These are phyloP conservation scores for Gonapodya prolifera DNA, from an alignment of 192 early-diverging fungal genomes.

Conservation along the genomic window DNA sequence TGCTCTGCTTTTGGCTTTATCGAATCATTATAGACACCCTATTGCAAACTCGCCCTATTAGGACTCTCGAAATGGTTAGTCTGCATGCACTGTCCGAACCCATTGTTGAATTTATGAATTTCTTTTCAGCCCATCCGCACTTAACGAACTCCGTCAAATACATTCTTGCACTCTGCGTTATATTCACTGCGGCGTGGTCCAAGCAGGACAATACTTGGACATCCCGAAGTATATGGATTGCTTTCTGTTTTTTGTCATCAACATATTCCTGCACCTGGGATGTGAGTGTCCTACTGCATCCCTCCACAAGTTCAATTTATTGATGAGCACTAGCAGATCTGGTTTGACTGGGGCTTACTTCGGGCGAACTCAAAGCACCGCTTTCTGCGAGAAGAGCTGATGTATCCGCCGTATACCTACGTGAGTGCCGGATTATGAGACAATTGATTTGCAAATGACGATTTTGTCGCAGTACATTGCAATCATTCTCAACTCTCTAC, in stretches of 20 bases:
- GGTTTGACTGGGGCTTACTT: conserved; percentile 22
- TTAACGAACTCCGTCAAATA: conserved; percentile 27
- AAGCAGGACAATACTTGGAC: conserved; percentile 3
- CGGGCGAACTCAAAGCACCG: conserved; percentile 15
- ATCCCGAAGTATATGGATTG: conserved; percentile 20
- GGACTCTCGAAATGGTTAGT: background rate
- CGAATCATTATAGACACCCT: conserved; percentile 13
- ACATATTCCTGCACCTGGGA: conserved; percentile 27
- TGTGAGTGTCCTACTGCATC: too few relatives aligned
- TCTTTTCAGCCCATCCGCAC: conserved; percentile 17
- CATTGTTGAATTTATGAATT: background rate
- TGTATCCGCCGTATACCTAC: conserved; percentile 25
- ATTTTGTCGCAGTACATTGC: conserved; percentile 8
- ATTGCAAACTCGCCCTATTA: too few relatives aligned
- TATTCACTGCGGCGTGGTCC: conserved; percentile 17
- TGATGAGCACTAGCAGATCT: conserved; percentile 3
- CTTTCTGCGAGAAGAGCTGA: conserved; percentile 25
- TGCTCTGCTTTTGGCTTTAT: background rate
- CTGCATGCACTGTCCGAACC: too few relatives aligned
- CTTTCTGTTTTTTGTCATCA: background rate
- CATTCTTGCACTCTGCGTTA: conserved; percentile 19
- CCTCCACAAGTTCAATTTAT: conserved; percentile 13
- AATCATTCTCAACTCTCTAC: conserved; percentile 15
- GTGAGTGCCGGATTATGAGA: conserved; percentile 11
- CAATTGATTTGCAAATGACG: conserved; percentile 8